Percentiles rank a stretch among this genome's conserved stretches.
phyloP scores from a whole-genome alignment of 2,329 filamentous ascomycete species.

The Xylariomycetidae sp. region DNA sequence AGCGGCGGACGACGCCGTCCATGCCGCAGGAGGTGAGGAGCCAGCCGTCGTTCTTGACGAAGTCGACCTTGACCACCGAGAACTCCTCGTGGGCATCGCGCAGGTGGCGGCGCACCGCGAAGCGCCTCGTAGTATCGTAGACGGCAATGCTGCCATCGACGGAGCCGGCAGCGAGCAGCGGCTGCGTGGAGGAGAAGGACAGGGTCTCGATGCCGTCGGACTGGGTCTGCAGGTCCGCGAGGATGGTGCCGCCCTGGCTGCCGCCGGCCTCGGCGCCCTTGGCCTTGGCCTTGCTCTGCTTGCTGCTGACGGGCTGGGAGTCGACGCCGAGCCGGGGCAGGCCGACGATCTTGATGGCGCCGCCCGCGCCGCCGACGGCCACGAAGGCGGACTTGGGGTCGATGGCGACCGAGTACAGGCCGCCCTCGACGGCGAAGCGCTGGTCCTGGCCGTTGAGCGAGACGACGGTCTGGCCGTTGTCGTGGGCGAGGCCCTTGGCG shows the following conservation, averaged over 20 bases:
- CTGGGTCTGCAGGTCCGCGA: conserved; percentile 79
- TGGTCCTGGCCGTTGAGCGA: conserved; percentile 75
- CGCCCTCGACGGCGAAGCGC: conserved; percentile 86
- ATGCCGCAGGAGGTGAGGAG: conserved; percentile 83
- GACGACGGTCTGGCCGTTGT: conserved; percentile 61
- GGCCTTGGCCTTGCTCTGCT: conserved; percentile 29
- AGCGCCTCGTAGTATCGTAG: conserved; percentile 80
- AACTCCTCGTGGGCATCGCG: conserved; percentile 79
- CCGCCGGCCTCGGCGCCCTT: conserved; percentile 35
- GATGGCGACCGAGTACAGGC: conserved; percentile 80
- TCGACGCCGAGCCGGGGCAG: conserved; percentile 57
- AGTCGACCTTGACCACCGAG: conserved; percentile 89
- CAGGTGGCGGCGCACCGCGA: conserved; percentile 79
- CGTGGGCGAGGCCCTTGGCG: conserved; percentile 42
- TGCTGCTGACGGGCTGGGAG: conserved; percentile 17
- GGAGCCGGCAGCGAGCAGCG: conserved; percentile 57
- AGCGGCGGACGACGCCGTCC: conserved; percentile 83
- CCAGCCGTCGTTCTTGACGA: conserved; percentile 59
- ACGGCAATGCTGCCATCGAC: conserved; percentile 76
- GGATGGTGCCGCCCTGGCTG: conserved; percentile 51
- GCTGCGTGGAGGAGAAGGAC: conserved; percentile 46
- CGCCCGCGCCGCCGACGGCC: conserved; percentile 82
- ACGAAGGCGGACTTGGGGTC: conserved; percentile 74
- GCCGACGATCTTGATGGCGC: conserved; percentile 77
- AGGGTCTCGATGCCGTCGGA: conserved; percentile 71